Conservation (phyloP, 1,284 basidiomycete species). For the Salmacisia buchloeana region DNA sequence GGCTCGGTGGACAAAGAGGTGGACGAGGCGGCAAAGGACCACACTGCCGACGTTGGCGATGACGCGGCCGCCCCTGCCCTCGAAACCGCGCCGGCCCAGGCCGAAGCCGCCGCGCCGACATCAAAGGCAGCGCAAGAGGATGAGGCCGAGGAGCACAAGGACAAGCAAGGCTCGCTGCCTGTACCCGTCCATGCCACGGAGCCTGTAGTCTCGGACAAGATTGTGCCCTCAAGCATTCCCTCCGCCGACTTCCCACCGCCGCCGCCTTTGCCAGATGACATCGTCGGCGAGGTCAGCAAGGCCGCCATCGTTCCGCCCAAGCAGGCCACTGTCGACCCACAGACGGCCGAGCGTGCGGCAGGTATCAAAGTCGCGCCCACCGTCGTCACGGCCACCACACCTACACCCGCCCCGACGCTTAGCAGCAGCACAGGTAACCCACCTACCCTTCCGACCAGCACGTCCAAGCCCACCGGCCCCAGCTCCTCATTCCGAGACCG, state of each 20-base stretch:
- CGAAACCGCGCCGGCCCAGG: too few species aligned
- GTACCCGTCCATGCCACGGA: background rate
- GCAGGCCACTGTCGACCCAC: background rate
- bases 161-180: too few species aligned
- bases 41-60: too few species aligned
- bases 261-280: background rate
- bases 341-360: too few species aligned
- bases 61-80: too few species aligned
- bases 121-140: too few species aligned
- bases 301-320: background rate
- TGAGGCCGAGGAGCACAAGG: too few species aligned
- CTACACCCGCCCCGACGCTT: background rate
- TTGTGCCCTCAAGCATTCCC: background rate
- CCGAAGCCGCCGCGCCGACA: too few species aligned
- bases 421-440: too few species aligned
- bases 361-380: background rate
- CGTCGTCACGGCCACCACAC: background rate
- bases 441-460: constrained; percentile 14
- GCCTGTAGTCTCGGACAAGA: background rate
- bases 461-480: constrained; percentile 32
- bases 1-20: too few species aligned
- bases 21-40: too few species aligned
- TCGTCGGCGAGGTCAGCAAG: background rate
- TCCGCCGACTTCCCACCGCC: background rate
- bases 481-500: constrained; percentile 44